phyloP scores from a whole-genome alignment of 371 early-diverging fungal species.

The Vairimorpha necatrix region DNA sequence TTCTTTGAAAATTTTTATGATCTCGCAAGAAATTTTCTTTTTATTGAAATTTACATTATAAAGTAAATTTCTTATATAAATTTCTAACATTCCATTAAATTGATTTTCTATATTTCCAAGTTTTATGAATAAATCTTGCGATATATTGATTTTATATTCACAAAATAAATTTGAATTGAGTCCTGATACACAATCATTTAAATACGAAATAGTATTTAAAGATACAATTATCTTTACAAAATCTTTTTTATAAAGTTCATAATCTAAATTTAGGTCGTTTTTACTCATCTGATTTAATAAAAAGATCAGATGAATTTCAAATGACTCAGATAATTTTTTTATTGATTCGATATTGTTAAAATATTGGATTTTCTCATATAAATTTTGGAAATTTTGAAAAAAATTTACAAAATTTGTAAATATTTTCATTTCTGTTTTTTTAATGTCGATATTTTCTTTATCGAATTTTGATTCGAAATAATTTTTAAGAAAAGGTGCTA shows the following conservation, averaged over 20 bases:
- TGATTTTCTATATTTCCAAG: constrained; percentile 11
- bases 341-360: constrained; percentile 38
- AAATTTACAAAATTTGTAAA: constrained; percentile 35
- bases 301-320: constrained; percentile 17
- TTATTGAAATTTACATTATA: constrained; percentile 8
- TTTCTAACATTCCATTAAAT: constrained; percentile 8
- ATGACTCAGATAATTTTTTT: constrained; percentile 11
- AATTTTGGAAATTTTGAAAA: constrained; percentile 41
- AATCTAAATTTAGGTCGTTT: constrained; percentile 36
- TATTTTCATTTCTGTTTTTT: constrained; percentile 36
- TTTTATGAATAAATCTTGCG: background rate
- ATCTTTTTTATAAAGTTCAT: constrained; percentile 27
- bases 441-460: constrained; percentile 10
- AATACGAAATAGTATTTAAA: constrained; percentile 4
- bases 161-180: background rate
- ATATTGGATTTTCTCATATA: constrained; percentile 27
- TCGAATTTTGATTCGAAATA: constrained; percentile 31
- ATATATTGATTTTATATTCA: background rate
- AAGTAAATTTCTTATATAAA: constrained; percentile 14
- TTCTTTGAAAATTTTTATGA: constrained; percentile 29
- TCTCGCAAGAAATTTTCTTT: constrained; percentile 7
- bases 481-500: constrained; percentile 36
- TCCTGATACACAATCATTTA: background rate
- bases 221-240: background rate
- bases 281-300: constrained; percentile 1